Conservation (phyloP, 495 filamentous ascomycete species). For the Hapsidospora chrysogenum region DNA sequence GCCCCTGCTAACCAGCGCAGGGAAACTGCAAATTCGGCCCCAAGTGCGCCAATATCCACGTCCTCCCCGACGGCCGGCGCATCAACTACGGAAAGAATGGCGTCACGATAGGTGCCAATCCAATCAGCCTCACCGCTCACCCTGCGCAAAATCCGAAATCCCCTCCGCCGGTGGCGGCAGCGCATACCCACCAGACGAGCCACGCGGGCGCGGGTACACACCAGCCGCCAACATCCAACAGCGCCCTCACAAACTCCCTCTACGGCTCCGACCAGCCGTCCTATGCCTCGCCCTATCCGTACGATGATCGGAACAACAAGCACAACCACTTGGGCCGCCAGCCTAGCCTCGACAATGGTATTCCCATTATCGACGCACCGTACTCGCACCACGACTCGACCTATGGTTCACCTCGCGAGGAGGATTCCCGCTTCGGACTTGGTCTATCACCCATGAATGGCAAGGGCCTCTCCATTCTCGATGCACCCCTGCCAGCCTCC, state of each 20-base stretch:
- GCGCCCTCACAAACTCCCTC: conserved; percentile 69
- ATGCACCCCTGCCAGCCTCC: conserved; percentile 85
- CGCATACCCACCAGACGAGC: conserved; percentile 44
- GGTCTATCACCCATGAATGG: conserved; percentile 57
- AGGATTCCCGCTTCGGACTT: conserved; percentile 40
- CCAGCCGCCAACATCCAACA: conserved; percentile 35
- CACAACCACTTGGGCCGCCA: conserved; percentile 27
- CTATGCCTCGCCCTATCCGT: conserved; percentile 18
- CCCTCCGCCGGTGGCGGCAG: conserved; percentile 35
- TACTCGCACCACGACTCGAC: conserved; percentile 59
- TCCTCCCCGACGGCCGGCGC: conserved; percentile 81
- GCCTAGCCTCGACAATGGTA: conserved; percentile 29
- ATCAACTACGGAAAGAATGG: conserved; percentile 55
- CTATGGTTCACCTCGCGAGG: conserved; percentile 80
- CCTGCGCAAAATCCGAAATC: not conserved
- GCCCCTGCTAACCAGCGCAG: conserved; percentile 22
- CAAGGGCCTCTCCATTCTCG: conserved; percentile 65
- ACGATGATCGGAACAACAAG: conserved; percentile 23
- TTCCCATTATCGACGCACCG: conserved; percentile 68
- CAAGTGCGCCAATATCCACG: conserved; percentile 91
- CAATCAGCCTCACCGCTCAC: conserved; percentile 33
- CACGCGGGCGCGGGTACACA: conserved; percentile 44
- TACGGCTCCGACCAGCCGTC: conserved; percentile 48
- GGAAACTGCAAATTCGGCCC: conserved; percentile 98
- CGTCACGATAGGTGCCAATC: conserved; percentile 27